A percentile compares a stretch with the other conserved stretches of the same genome.
phyloP scores from a whole-genome alignment of 2,329 filamentous ascomycete genomes.

The Cytospora paraplurivora region DNA sequence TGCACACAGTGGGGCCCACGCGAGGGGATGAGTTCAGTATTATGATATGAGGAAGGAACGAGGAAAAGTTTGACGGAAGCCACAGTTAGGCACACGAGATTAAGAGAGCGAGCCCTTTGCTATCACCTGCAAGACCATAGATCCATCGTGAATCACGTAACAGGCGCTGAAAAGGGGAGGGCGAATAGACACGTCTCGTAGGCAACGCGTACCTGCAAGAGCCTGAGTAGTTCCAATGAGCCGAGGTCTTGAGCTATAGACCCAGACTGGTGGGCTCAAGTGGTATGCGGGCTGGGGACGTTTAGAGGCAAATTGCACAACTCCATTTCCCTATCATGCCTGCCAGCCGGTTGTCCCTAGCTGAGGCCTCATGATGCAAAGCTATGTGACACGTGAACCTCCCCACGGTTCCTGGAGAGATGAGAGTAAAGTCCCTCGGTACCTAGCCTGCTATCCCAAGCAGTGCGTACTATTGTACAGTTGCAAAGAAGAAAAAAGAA shows the following conservation, averaged over 20 bases:
- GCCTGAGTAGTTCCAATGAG: no score
- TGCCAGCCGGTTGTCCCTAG: conserved; percentile 1
- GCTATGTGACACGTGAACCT: conserved; percentile 18
- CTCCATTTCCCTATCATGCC: conserved; percentile 16
- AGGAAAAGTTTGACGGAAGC: conserved; percentile 1
- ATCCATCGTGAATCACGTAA: neutral
- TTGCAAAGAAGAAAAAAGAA: conserved; percentile 1
- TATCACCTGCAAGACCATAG: neutral
- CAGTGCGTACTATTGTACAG: conserved; percentile 19
- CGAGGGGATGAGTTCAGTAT: neutral
- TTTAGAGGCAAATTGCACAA: neutral
- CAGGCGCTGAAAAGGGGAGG: neutral
- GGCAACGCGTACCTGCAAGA: no score
- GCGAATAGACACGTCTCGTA: no score
- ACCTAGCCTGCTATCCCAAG: conserved; percentile 10
- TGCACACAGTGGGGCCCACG: neutral
- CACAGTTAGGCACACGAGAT: neutral
- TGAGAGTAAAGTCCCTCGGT: conserved; percentile 14
- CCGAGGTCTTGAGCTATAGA: no score
- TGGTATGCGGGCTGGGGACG: no score
- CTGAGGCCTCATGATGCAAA: conserved; percentile 15
- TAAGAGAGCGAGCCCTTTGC: neutral
- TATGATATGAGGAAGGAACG: neutral
- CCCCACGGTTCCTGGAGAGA: conserved; percentile 12
- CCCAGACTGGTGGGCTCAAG: no score